Percentiles rank a stretch among this genome's conserved stretches.
Conservation (phyloP, 2,329 filamentous ascomycete genomes). For the Ophiognomonia clavigignenti-juglandacearum region DNA sequence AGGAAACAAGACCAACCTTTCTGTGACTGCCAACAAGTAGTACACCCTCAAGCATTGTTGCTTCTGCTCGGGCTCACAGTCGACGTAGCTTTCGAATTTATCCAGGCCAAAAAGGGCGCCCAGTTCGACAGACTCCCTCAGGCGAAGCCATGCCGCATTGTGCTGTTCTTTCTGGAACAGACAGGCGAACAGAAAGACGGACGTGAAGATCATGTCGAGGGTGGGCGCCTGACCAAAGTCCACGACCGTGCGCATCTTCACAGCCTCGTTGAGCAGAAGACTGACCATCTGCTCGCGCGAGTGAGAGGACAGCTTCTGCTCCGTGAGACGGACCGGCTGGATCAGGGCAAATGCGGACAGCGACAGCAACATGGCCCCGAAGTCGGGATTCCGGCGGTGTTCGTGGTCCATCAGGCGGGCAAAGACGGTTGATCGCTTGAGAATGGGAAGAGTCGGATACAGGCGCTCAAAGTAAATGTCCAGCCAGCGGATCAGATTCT, state of each 20-base stretch:
- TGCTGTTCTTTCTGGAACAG: slow-evolving; percentile 12
- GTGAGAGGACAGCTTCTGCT: slow-evolving; percentile 3
- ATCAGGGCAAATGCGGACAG: slow-evolving; percentile 11
- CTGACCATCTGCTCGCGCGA: slow-evolving; percentile 10
- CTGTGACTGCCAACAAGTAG: slow-evolving; percentile 9
- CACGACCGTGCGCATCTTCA: slow-evolving; percentile 9
- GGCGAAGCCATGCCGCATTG: slow-evolving; percentile 10
- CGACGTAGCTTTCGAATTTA: slow-evolving; percentile 6
- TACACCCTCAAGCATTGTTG: slow-evolving; percentile 9
- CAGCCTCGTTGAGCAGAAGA: slow-evolving; percentile 8
- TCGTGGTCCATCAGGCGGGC: slow-evolving; percentile 8
- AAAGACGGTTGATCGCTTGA: slow-evolving; percentile 11
- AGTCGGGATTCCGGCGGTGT: slow-evolving; percentile 10
- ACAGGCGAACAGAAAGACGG: slow-evolving; percentile 9
- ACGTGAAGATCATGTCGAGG: slow-evolving; percentile 12
- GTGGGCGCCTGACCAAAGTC: slow-evolving; percentile 10
- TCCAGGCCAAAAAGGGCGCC: slow-evolving; percentile 8
- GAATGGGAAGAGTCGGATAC: slow-evolving; percentile 9
- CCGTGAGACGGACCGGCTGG: slow-evolving; percentile 9
- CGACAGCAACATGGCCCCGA: slow-evolving; percentile 11
- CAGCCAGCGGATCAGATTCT: slow-evolving; percentile 12
- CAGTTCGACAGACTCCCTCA: slow-evolving; percentile 9
- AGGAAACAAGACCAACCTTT: slow-evolving; percentile 3
- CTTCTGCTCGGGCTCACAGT: slow-evolving; percentile 8
- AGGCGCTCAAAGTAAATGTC: slow-evolving; percentile 13